Base-by-base conservation (phyloP, 352 stramenopile species). In the Albugo laibachii region DNA sequence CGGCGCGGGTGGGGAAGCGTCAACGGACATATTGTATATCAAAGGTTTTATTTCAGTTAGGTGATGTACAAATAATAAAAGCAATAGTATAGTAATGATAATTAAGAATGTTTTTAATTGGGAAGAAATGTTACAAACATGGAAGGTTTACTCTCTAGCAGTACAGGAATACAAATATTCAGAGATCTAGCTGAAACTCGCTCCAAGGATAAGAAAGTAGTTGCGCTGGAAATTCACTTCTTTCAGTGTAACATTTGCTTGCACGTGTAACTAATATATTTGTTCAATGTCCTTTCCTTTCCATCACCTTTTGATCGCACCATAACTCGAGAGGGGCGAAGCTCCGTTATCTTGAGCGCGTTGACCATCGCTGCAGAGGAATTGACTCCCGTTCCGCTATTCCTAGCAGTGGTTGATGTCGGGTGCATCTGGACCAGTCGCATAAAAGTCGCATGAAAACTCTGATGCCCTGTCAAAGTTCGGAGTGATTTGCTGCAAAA, bases 381-480 rank as follows among this genome's bases (percentile, higher is more conserved):
- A 19, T 19, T 24, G 16, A 44, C 45, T 27, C 50, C 47, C 36
- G 20, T 34, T 36, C 41, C 47, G 37, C 5, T 38, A 63, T 16
- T 59, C 63, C 60, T 13, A 63, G 54, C 56, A 50, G 54, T 45
- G 58, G 68, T 10, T 55, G 57, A 50, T 60, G 20, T 43, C n/a
- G 66, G n/a, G 54, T 31, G 53, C 44, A 10, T 59, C 38, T 31
- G 56, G 48, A 31, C 24, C 8, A 31, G 24, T 31, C 12, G 59
- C 15, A 1, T 59, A 59, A 21, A 81, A 55, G 38, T 81, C 69
- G 35, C 62, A 73, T 0, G 65, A 57, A 8, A 31, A 31, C 55
- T 98, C 92, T 36, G 95, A 75, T 63, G 97, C 98, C 24, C 96
- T 92, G 62, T 98, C 93, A 65, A 98, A 98, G 66, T 98, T 98